Percentiles rank a stretch among this genome's conserved stretches.
Conservation (phyloP, 768 basidiomycete genomes). For the Tulasnella sp. region DNA sequence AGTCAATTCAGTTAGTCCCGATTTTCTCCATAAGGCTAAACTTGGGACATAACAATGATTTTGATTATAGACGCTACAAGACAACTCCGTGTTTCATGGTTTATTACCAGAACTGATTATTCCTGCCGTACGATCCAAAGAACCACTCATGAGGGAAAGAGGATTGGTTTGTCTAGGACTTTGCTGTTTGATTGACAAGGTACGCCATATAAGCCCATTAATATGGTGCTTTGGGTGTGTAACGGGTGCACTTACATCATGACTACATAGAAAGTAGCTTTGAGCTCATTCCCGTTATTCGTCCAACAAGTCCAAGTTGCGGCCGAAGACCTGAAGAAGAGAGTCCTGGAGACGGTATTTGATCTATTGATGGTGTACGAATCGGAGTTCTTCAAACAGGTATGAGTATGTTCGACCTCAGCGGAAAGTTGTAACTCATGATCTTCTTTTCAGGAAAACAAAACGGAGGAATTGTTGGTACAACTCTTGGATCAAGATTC, state of each 20-base stretch:
- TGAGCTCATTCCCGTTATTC: slow-evolving; percentile 67
- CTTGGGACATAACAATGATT: background rate
- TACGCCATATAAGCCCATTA: too few species aligned
- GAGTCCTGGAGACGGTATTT: slow-evolving; percentile 67
- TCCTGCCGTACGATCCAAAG: slow-evolving; percentile 81
- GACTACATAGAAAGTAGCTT: slow-evolving; percentile 31
- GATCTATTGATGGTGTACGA: slow-evolving; percentile 82
- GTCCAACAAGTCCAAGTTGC: slow-evolving; percentile 54
- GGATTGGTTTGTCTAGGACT: slow-evolving; percentile 69
- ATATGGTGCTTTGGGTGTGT: too few species aligned
- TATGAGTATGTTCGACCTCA: background rate
- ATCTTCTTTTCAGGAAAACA: slow-evolving; percentile 30
- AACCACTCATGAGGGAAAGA: slow-evolving; percentile 64
- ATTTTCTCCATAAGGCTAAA: background rate
- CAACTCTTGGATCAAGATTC: slow-evolving; percentile 45
- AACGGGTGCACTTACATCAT: too few species aligned
- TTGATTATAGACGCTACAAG: slow-evolving; percentile 31
- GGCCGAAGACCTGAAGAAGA: slow-evolving; percentile 51
- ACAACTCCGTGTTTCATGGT: slow-evolving; percentile 59
- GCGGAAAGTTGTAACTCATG: slow-evolving; percentile 8
- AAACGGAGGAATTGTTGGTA: slow-evolving; percentile 55
- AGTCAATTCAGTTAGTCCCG: slow-evolving; percentile 56
- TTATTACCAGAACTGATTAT: slow-evolving; percentile 70
- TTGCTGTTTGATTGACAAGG: slow-evolving; percentile 75
- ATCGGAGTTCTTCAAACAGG: slow-evolving; percentile 36